A percentile compares a stretch with the other conserved stretches of the same genome.
phyloP scores from a whole-genome alignment of 768 basidiomycete species.

The Gautieria morchelliformis region DNA sequence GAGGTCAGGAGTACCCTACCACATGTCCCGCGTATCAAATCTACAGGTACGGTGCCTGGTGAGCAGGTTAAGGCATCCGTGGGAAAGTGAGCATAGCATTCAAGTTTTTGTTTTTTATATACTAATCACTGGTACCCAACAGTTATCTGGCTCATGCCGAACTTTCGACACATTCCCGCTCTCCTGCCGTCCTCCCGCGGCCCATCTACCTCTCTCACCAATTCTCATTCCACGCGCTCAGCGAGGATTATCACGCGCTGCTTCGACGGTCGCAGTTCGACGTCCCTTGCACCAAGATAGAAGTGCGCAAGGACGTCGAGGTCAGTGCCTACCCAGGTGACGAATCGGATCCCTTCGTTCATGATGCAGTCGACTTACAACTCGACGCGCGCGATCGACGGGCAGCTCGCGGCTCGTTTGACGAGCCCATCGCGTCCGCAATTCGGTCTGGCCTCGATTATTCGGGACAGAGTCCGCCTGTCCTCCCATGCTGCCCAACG shows the following conservation, averaged over 20 bases:
- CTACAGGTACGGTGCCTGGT: too few species aligned
- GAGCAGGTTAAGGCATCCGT: not conserved
- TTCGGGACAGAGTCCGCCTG: conserved; percentile 26
- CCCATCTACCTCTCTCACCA: conserved; percentile 80
- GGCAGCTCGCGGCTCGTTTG: conserved; percentile 39
- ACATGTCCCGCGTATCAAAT: not conserved
- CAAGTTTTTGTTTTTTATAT: too few species aligned
- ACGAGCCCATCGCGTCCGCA: conserved; percentile 71
- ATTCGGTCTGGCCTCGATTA: conserved; percentile 54
- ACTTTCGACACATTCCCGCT: conserved; percentile 60
- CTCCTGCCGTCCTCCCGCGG: conserved; percentile 52
- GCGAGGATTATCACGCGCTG: conserved; percentile 74
- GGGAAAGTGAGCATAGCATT: not conserved
- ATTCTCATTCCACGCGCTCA: conserved; percentile 69
- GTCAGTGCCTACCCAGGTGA: conserved; percentile 41
- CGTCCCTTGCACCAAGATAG: conserved; percentile 46
- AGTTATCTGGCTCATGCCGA: conserved; percentile 72
- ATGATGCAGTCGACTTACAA: conserved; percentile 13
- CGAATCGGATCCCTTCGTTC: conserved; percentile 33
- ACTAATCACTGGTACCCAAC: not conserved
- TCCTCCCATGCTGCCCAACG: conserved; percentile 78
- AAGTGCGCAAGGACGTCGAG: conserved; percentile 65
- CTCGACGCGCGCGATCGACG: not conserved
- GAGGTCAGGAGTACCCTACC: conserved; percentile 35
- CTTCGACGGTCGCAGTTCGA: conserved; percentile 55